Evolutionary conservation across 2,329 filamentous ascomycete species (phyloP).

Genomic region (Lojkania enalia): DNA sequence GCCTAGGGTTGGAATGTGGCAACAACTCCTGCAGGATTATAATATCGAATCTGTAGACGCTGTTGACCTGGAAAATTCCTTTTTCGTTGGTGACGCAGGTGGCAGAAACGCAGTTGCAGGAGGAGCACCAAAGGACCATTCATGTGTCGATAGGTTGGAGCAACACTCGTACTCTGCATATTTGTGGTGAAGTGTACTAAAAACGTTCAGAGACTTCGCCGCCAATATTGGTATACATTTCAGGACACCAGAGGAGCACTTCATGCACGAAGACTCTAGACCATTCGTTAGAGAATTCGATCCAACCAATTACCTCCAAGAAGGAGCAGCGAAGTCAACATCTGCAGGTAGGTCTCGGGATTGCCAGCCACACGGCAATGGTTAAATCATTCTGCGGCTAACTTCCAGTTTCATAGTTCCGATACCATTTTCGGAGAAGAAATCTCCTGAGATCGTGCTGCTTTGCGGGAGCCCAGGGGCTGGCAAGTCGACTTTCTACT

Average conservation of each 20-base stretch:
- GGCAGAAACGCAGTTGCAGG: conserved; percentile 50
- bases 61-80: conserved; percentile 70
- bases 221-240: conserved; percentile 80
- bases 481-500: conserved; percentile 91
- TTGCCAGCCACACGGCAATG: conserved; percentile 19
- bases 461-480: conserved; percentile 88
- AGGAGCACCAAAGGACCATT: conserved; percentile 58
- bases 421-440: conserved; percentile 59
- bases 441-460: conserved; percentile 73
- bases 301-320: conserved; percentile 50
- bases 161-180: conserved; percentile 12
- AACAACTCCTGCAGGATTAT: conserved; percentile 60
- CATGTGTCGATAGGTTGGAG: conserved; percentile 60
- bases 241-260: conserved; percentile 89
- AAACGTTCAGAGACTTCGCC: conserved; percentile 67
- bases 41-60: conserved; percentile 54
- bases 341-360: conserved; percentile 36
- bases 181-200: conserved; percentile 19
- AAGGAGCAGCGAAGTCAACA: conserved; percentile 29
- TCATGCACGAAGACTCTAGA: conserved; percentile 68
- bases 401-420: conserved; percentile 26
- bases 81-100: conserved; percentile 89
- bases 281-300: conserved; percentile 74
- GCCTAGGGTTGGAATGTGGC: conserved; percentile 88
- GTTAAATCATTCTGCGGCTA: conserved; percentile 19